Evolutionary conservation across 2,329 filamentous ascomycete genomes (phyloP).

Genomic region (Pseudopithomyces maydicus): DNA sequence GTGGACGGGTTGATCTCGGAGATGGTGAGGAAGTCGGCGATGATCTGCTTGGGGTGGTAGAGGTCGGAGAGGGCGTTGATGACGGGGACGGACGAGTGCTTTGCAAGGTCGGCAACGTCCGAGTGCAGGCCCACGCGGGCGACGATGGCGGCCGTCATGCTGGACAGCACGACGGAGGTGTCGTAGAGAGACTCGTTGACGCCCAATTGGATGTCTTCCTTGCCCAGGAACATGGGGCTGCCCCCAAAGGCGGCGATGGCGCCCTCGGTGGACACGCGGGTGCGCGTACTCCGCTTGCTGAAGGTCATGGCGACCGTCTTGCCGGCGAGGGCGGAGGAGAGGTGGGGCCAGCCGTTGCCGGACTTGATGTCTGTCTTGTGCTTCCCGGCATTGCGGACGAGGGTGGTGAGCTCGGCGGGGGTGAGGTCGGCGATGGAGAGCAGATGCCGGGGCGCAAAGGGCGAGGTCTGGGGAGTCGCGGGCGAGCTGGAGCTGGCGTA

Average conservation of each 20-base stretch:
- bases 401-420: slow-evolving; percentile 75
- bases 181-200: slow-evolving; percentile 97
- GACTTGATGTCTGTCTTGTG: slow-evolving; percentile 81
- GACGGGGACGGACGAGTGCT: slow-evolving; percentile 55
- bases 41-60: slow-evolving; percentile 91
- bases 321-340: slow-evolving; percentile 69
- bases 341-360: slow-evolving; percentile 58
- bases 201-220: slow-evolving; percentile 94
- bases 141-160: slow-evolving; percentile 57
- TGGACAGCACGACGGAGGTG: slow-evolving; percentile 90
- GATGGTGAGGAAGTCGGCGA: slow-evolving; percentile 93
- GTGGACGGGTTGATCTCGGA: slow-evolving; percentile 72
- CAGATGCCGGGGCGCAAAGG: slow-evolving; percentile 77
- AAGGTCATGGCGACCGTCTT: slow-evolving; percentile 95
- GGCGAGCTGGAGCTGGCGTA: slow-evolving; percentile 26
- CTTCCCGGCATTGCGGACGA: slow-evolving; percentile 80
- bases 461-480: slow-evolving; percentile 54
- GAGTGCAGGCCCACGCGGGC: slow-evolving; percentile 60
- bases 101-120: slow-evolving; percentile 55
- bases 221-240: slow-evolving; percentile 94
- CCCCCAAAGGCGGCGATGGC: slow-evolving; percentile 88
- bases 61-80: slow-evolving; percentile 75
- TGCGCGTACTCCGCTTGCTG: slow-evolving; percentile 92
- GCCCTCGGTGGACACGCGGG: slow-evolving; percentile 89
- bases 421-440: slow-evolving; percentile 89